Percentiles rank a stretch among this genome's conserved stretches.
These are phyloP conservation scores for Bonnemaisonia californica DNA, from an alignment of 31 red algal genomes.

Conservation along the genomic window DNA sequence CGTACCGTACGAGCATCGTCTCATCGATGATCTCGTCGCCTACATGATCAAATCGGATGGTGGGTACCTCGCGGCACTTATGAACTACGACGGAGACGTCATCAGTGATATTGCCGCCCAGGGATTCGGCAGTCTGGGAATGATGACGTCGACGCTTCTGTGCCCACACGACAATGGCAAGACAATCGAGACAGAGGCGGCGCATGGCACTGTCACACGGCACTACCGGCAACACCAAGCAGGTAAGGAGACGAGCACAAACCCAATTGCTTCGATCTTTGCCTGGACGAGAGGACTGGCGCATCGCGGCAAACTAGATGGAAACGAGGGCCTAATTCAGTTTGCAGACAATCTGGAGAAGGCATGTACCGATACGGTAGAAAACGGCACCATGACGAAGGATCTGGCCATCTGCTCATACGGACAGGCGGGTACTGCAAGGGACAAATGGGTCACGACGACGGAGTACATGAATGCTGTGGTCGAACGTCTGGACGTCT, in stretches of 20 bases:
- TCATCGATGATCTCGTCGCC: conserved; percentile 96
- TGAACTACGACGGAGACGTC: conserved; percentile 96
- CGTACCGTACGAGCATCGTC: conserved; percentile 84
- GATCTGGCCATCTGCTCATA: conserved; percentile 84
- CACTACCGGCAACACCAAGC: conserved; percentile 86
- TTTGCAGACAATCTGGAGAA: conserved; percentile 76
- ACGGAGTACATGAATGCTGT: conserved; percentile 89
- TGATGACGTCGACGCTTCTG: conserved; percentile 89
- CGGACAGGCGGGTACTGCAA: conserved; percentile 50
- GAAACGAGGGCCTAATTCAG: conserved; percentile 50
- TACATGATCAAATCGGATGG: conserved; percentile 92
- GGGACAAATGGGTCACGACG: conserved; percentile 78
- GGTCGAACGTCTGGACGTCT: conserved; percentile 36
- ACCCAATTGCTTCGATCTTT: conserved; percentile 90
- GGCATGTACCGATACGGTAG: conserved; percentile 78
- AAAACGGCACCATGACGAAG: conserved; percentile 89
- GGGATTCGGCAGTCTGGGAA: conserved; percentile 87
- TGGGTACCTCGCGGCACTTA: conserved; percentile 76
- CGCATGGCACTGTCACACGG: conserved; percentile 92
- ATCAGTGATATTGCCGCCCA: conserved; percentile 89
- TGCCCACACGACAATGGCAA: conserved; percentile 78
- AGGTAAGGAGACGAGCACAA: conserved; percentile 93
- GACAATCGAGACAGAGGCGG: conserved; percentile 87
- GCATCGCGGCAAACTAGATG: conserved; percentile 89
- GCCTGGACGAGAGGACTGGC: conserved; percentile 88